Conservation (phyloP, 352 stramenopile genomes). For the Blastocystis sp. region DNA sequence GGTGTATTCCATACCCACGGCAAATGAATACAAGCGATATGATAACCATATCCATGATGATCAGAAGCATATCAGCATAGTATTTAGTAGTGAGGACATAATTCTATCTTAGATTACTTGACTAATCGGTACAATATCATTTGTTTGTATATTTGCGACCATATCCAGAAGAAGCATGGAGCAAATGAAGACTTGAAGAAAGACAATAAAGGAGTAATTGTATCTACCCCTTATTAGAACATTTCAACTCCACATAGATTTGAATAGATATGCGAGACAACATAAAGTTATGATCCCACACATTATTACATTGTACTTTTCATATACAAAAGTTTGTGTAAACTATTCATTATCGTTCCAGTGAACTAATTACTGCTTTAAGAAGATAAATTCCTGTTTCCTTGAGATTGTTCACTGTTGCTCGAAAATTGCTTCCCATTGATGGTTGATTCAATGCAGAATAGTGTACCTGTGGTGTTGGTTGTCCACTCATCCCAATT, state of each 20-base stretch:
- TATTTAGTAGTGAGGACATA: constrained; percentile 33
- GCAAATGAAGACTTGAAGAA: constrained; percentile 20
- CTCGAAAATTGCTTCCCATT: neutral
- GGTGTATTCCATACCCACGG: neutral
- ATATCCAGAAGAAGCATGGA: constrained; percentile 32
- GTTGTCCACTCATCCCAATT: neutral
- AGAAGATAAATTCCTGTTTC: neutral
- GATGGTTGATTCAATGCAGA: neutral
- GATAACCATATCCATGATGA: constrained; percentile 48
- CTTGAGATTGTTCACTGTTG: neutral
- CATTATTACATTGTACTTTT: constrained; percentile 26
- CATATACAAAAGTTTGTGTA: neutral
- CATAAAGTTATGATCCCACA: neutral
- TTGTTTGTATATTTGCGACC: constrained; percentile 31
- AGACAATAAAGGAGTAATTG: neutral
- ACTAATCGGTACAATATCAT: neutral
- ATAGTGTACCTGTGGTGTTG: neutral
- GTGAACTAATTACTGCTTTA: neutral
- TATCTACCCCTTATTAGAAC: neutral
- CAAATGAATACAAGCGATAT: constrained; percentile 9
- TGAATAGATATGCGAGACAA: constrained; percentile 1
- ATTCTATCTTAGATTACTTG: neutral
- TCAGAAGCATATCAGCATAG: constrained; percentile 37
- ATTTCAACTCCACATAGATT: neutral
- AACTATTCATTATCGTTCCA: neutral